A percentile compares a stretch with the other conserved stretches of the same genome.
Conservation (phyloP, 2,329 filamentous ascomycete genomes). For the Davidsoniella australis region DNA sequence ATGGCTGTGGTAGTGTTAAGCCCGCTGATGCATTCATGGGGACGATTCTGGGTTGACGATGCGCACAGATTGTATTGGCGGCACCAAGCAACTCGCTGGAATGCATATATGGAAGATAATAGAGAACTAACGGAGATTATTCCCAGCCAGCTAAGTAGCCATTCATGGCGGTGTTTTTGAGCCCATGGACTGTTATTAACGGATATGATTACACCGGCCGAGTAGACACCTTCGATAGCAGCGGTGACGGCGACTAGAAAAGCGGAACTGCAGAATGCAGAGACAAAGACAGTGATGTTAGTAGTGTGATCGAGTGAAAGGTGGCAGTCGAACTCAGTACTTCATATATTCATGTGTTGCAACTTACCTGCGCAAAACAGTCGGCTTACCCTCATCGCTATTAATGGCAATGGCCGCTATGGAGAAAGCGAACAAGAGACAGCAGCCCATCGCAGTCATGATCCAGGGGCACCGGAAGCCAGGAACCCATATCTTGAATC, state of each 20-base stretch:
- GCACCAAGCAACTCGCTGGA: constrained; percentile 3
- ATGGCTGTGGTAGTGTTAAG: constrained; percentile 3
- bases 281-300: background rate
- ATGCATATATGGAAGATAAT: background rate
- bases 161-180: background rate
- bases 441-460: background rate
- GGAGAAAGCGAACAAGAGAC: constrained; percentile 6
- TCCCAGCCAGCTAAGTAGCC: constrained; percentile 1
- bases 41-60: background rate
- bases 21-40: constrained; percentile 6
- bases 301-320: background rate
- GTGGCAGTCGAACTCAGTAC: background rate
- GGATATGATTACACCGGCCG: background rate
- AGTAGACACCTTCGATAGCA: constrained; percentile 2
- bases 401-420: constrained; percentile 6
- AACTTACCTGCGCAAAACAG: background rate
- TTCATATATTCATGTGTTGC: background rate
- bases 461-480: background rate
- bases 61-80: constrained; percentile 1
- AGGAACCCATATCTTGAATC: background rate
- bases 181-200: background rate
- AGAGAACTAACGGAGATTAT: background rate
- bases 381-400: background rate
- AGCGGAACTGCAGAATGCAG: background rate
- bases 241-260: constrained; percentile 8